Base-by-base conservation (phyloP, 768 basidiomycete genomes). In the Lyophyllum decastes region DNA sequence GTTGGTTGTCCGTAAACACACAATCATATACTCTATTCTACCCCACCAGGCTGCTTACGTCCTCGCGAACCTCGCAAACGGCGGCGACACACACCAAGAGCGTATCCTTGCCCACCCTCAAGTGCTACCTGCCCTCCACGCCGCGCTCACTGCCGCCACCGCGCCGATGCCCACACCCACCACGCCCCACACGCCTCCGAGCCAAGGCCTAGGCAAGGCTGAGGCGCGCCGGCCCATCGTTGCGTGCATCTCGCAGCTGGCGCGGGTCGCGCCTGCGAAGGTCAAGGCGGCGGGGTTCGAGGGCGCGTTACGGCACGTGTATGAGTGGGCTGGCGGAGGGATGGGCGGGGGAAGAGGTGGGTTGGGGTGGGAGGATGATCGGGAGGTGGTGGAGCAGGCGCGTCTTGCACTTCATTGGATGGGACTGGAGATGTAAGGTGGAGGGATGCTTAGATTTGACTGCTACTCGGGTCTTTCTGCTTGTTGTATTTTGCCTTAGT, bases 1-100 rank as follows among this genome's bases (percentile, higher is more conserved):
- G 52, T 26, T 22, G 30, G 14, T 17, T 47, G 16, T 30, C 4
- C 46, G 8, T 7, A 17, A 26, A 3, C 16, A 25, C 8, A 16
- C 16, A 38, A 11, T 38, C 17, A 30, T 6, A 8, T 47, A 26
- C 7, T n/a, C 2, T 46, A 46, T 24, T 46, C 22, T 46, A 46
- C 8, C 45, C 25, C 16, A 10, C 35, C 64, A 81, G 67, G 85
- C 88, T 0, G 79, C 87, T 0, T 83, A 76, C 64, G 72, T 84
- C 2, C 78, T 92, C 0, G 86, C 86, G 0, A 92, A 92, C 68
- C 74, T 93, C 14, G 78, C 84, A 34, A 90, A 91, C 66, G 85
- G 85, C 35, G 68, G 74, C 2, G 67, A 77, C 0, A 68, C 72
- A 16, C 78, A 82, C 44, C 87, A 86, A 55, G 73, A 75, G 40